A percentile compares a stretch with the other conserved stretches of the same genome.
These are phyloP conservation scores for Neonectria sp. DNA, from an alignment of 2,329 filamentous ascomycete genomes.

Conservation along the genomic window DNA sequence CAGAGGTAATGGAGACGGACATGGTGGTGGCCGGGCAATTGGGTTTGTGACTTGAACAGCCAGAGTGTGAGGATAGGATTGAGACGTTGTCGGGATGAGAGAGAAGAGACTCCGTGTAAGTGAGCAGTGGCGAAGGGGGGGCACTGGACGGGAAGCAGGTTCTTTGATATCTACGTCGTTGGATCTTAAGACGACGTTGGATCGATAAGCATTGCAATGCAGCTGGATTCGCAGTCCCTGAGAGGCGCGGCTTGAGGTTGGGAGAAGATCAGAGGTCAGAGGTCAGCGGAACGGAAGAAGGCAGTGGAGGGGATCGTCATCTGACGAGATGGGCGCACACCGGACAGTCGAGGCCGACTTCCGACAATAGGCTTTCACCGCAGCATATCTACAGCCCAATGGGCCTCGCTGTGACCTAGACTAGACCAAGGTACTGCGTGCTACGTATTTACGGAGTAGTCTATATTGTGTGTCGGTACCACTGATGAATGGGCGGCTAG, in stretches of 20 bases:
- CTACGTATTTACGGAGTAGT: neutral
- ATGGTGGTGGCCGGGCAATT: constrained; percentile 31
- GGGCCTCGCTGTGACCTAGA: neutral
- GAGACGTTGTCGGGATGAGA: neutral
- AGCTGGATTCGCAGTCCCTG: constrained; percentile 1
- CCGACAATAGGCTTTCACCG: constrained; percentile 19
- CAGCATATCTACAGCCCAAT: constrained; percentile 13
- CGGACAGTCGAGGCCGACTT: constrained; percentile 21
- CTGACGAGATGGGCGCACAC: constrained; percentile 33
- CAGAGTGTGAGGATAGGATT: constrained; percentile 32
- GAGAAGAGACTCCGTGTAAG: neutral
- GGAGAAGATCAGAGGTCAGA: neutral
- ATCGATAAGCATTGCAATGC: neutral
- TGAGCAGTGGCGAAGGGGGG: neutral
- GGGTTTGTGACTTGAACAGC: constrained; percentile 22
- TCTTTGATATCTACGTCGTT: neutral
- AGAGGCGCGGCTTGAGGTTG: neutral
- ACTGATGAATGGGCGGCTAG: neutral
- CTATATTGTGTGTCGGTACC: neutral
- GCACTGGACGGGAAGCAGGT: too few relatives aligned
- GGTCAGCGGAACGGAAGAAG: constrained; percentile 29
- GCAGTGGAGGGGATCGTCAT: constrained; percentile 46
- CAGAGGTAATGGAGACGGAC: constrained; percentile 48
- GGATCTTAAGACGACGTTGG: neutral
- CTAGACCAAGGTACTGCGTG: neutral